Base-by-base conservation (phyloP, 148 eudicot genomes). In the Selenicereus undatus region DNA sequence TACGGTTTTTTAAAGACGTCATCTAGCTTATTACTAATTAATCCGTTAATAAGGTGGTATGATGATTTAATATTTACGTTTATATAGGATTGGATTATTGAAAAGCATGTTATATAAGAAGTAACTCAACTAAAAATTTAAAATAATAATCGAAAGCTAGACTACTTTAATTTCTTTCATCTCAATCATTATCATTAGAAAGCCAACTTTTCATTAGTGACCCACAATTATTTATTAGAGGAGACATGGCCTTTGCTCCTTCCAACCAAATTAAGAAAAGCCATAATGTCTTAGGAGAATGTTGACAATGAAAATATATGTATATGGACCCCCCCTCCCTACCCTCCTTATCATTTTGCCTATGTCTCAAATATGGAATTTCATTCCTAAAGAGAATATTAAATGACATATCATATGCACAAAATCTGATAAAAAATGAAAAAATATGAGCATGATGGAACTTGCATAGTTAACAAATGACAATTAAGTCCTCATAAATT, bases 251-350 rank as follows among this genome's bases (percentile, higher is more conserved):
- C 50, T 24, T 71, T 36, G 0, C 39, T 36, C 3, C 24, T 75
- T 30, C 32, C 66, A 70, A 71, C 58, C 36, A 32, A 22, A 58
- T 48, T 48, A 48, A n/a, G 9, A 27, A 7, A 6, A 11, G 30
- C n/a, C 65, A 42, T 27, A 50, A 39, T 27, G 70, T 73, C 30
- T 51, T 26, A 73, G 27, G 21, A 58, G 71, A 73, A 20, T 39
- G 58, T 51, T 58, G 77, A 80, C 82, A 80, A 36, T 73, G 39
- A 73, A 79, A 79, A 22, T n/a, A 56, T 39, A 71, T 43, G 21
- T 3, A 45, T 71, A 56, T 71, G 81, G 81, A 71, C 76, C 76
- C 68, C 42, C 43, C 35, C 30, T 7, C 21, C 1, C 24, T n/a
- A 0, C 27, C 68, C 26, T n/a, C 10, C 27, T 3, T 21, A 6